Evolutionary conservation across 2,329 filamentous ascomycete genomes (phyloP).

Genomic region (Ophiosphaerella korrae): DNA sequence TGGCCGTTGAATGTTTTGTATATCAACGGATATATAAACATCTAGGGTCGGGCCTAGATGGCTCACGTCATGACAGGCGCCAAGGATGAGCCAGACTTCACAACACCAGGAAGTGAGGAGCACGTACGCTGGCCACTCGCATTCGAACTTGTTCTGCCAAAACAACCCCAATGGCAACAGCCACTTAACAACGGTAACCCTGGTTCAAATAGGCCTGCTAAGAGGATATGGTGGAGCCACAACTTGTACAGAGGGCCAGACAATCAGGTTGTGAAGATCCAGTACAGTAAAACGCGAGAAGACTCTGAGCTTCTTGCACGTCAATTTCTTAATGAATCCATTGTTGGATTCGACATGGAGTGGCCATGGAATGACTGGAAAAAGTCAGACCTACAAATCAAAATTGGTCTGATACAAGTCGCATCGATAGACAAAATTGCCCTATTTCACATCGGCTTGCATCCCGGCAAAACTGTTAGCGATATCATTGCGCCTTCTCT

Average conservation of each 20-base stretch:
- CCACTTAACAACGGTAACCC: slow-evolving; percentile 9
- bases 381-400: slow-evolving; percentile 62
- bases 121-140: slow-evolving; percentile 25
- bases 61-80: background rate
- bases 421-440: slow-evolving; percentile 77
- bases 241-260: slow-evolving; percentile 65
- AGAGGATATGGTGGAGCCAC: slow-evolving; percentile 66
- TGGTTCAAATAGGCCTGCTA: slow-evolving; percentile 3
- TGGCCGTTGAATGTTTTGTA: too few relatives aligned
- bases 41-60: too few relatives aligned
- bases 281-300: slow-evolving; percentile 75
- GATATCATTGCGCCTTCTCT: slow-evolving; percentile 74
- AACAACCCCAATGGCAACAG: slow-evolving; percentile 7
- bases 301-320: slow-evolving; percentile 69
- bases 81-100: background rate
- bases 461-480: slow-evolving; percentile 46
- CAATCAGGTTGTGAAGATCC: slow-evolving; percentile 65
- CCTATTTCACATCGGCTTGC: slow-evolving; percentile 77
- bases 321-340: slow-evolving; percentile 69
- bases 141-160: slow-evolving; percentile 20
- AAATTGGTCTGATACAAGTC: slow-evolving; percentile 82
- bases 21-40: background rate
- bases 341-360: slow-evolving; percentile 90
- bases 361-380: slow-evolving; percentile 66
- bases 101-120: background rate